Percentiles rank a stretch among this genome's conserved stretches.
Conservation (phyloP, 768 basidiomycete species). For the Amanita muscaria region DNA sequence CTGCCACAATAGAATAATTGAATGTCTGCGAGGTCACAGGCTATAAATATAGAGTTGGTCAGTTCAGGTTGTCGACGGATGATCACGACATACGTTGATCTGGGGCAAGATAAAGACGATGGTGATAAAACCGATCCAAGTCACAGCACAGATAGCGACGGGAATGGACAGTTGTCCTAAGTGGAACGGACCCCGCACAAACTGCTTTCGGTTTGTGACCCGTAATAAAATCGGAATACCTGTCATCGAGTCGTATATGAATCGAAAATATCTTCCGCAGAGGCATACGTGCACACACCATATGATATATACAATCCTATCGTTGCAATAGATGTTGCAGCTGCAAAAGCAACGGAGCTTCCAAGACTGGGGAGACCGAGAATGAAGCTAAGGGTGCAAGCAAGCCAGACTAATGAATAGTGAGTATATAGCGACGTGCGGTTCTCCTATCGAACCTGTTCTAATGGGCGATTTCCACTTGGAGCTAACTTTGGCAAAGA, state of each 20-base stretch:
- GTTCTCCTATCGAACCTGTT: slow-evolving; percentile 38
- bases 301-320: slow-evolving; percentile 76
- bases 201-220: slow-evolving; percentile 48
- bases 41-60: slow-evolving; percentile 19
- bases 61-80: neutral
- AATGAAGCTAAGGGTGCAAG: slow-evolving; percentile 66
- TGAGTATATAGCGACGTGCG: neutral
- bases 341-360: slow-evolving; percentile 59
- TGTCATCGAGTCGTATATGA: too few species aligned
- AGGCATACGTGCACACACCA: slow-evolving; percentile 25
- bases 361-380: slow-evolving; percentile 69
- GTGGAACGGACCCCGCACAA: slow-evolving; percentile 65
- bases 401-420: slow-evolving; percentile 55
- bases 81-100: slow-evolving; percentile 37
- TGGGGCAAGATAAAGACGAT: slow-evolving; percentile 69
- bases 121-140: slow-evolving; percentile 66
- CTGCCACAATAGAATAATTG: slow-evolving; percentile 70
- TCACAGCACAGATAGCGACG: slow-evolving; percentile 44
- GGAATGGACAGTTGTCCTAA: slow-evolving; percentile 57
- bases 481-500: slow-evolving; percentile 55
- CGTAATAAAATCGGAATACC: slow-evolving; percentile 65
- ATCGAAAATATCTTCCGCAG: neutral
- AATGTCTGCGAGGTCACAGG: slow-evolving; percentile 65
- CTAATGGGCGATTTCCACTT: slow-evolving; percentile 57
- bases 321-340: slow-evolving; percentile 55